These are phyloP conservation scores for Noccaea bulbosa DNA, from an alignment of 345 rosid species.

Conservation along the genomic window DNA sequence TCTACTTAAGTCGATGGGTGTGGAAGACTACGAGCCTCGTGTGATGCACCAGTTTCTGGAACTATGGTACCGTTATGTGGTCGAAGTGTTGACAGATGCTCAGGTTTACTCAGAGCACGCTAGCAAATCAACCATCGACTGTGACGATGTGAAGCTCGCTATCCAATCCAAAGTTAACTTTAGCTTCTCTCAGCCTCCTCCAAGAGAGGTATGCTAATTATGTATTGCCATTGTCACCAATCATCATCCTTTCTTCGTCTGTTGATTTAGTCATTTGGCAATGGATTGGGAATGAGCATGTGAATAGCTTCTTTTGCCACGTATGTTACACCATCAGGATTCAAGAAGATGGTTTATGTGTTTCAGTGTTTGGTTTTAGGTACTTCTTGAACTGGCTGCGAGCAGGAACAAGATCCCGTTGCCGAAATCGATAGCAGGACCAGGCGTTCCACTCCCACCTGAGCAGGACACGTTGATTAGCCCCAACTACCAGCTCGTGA, in stretches of 20 bases:
- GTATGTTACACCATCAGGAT: too few relatives aligned
- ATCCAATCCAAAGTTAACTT: constrained; percentile 86
- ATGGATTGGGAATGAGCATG: too few relatives aligned
- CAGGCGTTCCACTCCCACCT: constrained; percentile 80
- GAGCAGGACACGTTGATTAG: constrained; percentile 79
- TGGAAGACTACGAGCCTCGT: constrained; percentile 89
- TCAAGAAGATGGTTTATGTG: too few relatives aligned
- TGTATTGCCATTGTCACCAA: background rate
- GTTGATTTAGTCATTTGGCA: too few relatives aligned
- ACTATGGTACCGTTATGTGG: constrained; percentile 89
- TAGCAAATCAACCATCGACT: constrained; percentile 70
- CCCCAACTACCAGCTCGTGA: constrained; percentile 78
- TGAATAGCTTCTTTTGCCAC: too few relatives aligned
- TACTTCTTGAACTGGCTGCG: constrained; percentile 73
- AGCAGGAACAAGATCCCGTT: constrained; percentile 84
- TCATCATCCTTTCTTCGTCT: too few relatives aligned
- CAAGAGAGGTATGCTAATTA: constrained; percentile 72
- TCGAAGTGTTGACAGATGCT: constrained; percentile 79
- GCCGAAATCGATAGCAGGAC: constrained; percentile 74
- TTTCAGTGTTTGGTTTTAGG: constrained; percentile 43
- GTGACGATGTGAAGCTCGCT: constrained; percentile 90
- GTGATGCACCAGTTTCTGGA: constrained; percentile 88
- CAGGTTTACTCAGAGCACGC: constrained; percentile 95
- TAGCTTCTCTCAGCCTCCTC: constrained; percentile 95
- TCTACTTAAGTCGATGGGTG: constrained; percentile 88